Evolutionary conservation across 148 eudicot genomes (phyloP).

Genomic region (Chenopodium quinoa): DNA sequence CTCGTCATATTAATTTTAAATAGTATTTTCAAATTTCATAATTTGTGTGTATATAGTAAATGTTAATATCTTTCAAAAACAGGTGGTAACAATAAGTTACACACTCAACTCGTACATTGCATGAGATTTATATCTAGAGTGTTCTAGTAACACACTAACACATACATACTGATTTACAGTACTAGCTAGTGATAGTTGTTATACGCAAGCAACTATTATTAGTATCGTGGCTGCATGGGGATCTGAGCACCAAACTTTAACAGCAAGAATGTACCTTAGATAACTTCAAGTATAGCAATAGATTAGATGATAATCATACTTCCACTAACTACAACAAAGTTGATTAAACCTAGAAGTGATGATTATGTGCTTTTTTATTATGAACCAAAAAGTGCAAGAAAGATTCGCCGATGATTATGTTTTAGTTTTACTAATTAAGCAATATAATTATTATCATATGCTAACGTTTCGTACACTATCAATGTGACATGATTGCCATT

Average conservation of each 20-base stretch:
- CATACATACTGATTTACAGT: no score
- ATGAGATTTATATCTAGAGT: no score
- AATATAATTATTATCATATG: slow-evolving; percentile 4
- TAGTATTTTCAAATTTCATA: no score
- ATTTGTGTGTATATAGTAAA: no score
- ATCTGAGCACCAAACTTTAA: not conserved
- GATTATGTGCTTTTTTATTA: not conserved
- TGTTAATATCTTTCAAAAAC: no score
- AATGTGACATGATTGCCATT: slow-evolving; percentile 1
- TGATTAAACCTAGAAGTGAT: not conserved
- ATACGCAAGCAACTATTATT: no score
- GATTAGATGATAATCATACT: slow-evolving; percentile 2
- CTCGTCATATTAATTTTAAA: no score
- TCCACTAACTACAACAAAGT: not conserved
- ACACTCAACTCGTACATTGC: no score
- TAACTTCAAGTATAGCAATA: not conserved
- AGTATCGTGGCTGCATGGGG: not conserved
- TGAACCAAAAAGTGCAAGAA: not conserved
- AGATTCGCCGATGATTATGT: slow-evolving; percentile 10
- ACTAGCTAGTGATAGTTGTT: no score
- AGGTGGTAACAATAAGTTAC: no score
- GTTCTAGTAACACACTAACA: no score
- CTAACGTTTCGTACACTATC: slow-evolving; percentile 9
- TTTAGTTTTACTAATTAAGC: not conserved
- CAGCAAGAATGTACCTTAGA: not conserved